phyloP scores from a whole-genome alignment of 2,329 filamentous ascomycete species.

The Pseudonectria buxi region DNA sequence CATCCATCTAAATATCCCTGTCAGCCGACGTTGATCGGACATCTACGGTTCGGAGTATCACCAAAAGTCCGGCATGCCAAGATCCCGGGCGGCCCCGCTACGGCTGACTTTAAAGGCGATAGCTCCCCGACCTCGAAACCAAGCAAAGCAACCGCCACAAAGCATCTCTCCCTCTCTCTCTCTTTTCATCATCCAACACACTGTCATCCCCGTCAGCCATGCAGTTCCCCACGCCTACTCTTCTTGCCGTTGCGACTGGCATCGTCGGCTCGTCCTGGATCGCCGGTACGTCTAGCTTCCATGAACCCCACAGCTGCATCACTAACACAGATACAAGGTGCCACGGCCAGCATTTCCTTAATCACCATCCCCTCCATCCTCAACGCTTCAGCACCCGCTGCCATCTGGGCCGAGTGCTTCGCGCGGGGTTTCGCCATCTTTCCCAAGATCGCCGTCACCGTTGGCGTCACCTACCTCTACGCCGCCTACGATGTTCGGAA shows the following conservation, averaged over 20 bases:
- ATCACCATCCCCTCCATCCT: conserved; percentile 27
- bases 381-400: conserved; percentile 23
- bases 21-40: too few species aligned
- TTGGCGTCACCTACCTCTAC: conserved; percentile 29
- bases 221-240: conserved; percentile 21
- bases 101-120: background rate
- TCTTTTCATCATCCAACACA: background rate
- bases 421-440: conserved; percentile 29
- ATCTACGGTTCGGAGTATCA: background rate
- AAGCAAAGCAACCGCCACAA: background rate
- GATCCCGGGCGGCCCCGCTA: background rate
- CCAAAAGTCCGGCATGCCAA: background rate
- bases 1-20: too few species aligned
- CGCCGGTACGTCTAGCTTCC: conserved; percentile 22
- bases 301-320: too few species aligned
- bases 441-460: conserved; percentile 28
- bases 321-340: conserved; percentile 21
- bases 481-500: conserved; percentile 28
- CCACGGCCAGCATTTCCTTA: conserved; percentile 30
- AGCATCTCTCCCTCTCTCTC: too few species aligned
- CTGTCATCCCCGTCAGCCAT: conserved; percentile 7
- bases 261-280: conserved; percentile 32
- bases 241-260: conserved; percentile 31
- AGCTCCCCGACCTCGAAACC: background rate
- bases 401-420: conserved; percentile 33